phyloP scores from a whole-genome alignment of 2,329 filamentous ascomycete genomes.

The Biscogniauxia mediterranea region DNA sequence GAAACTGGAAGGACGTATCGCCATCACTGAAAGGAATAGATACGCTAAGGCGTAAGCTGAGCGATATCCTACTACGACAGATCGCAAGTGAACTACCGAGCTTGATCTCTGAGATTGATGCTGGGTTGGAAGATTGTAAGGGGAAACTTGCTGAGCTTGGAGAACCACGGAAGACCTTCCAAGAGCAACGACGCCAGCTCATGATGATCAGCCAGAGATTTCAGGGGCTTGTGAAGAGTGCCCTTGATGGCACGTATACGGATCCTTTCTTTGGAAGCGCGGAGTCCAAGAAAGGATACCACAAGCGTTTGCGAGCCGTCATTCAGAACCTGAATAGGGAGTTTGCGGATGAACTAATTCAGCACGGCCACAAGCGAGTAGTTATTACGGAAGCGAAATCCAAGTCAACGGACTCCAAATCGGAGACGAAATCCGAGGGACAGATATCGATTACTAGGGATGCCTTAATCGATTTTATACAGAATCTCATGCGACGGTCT shows the following conservation, averaged over 20 bases:
- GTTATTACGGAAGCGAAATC: constrained; percentile 14
- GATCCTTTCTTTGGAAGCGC: constrained; percentile 48
- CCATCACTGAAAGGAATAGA: constrained; percentile 45
- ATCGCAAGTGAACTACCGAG: constrained; percentile 46
- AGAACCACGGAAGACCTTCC: constrained; percentile 40
- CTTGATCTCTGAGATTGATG: constrained; percentile 43
- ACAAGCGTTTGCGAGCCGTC: constrained; percentile 50
- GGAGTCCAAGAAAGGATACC: constrained; percentile 31
- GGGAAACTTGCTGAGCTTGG: constrained; percentile 47
- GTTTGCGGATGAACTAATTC: constrained; percentile 45
- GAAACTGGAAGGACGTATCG: constrained; percentile 38
- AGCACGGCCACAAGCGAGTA: constrained; percentile 39
- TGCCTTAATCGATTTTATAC: constrained; percentile 41
- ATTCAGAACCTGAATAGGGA: constrained; percentile 48
- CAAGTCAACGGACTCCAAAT: too few species aligned
- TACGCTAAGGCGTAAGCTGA: constrained; percentile 47
- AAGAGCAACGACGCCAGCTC: constrained; percentile 49
- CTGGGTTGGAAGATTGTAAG: constrained; percentile 34
- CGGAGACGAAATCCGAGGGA: background rate
- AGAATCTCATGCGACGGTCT: constrained; percentile 38
- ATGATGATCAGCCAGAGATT: constrained; percentile 45
- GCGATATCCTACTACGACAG: constrained; percentile 47
- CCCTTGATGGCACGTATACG: constrained; percentile 51
- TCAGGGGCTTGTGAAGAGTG: constrained; percentile 42
- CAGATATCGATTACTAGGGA: constrained; percentile 28